Evolutionary conservation across 805 yeast genomes (phyloP), one percentile per base, ranked within the genome.

Genomic region (Cyberlindnera amylophila): DNA sequence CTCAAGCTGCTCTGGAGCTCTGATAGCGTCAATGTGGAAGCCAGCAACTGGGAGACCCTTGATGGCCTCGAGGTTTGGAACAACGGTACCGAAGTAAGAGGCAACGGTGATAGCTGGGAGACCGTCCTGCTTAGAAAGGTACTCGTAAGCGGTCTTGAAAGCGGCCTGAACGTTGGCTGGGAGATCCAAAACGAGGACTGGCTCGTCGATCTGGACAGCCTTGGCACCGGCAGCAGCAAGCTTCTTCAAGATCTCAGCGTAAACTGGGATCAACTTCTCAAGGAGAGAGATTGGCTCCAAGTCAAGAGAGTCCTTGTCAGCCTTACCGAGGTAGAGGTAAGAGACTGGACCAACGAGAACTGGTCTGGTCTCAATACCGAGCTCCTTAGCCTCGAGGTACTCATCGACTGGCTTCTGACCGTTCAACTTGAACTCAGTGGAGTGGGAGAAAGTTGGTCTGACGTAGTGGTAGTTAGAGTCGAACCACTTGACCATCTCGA

Each of bases 401-500:
- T 93, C 97, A 63, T 83, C 96, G 61, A 93, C 93, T 63, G 99
- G 98, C 79, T 93, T 93, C 62, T 82, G 75, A 64, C 96, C 95
- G 71, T 84, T 88, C 70, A 93, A 85, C 78, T 93, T 90, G 86
- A 93, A 93, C 64, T 82, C 82, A 53, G 97, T 91, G 58, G 88
- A 78, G 78, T 89, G 82, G 44, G 96, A 86, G 79, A 93, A 90
- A 57, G 99, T 93, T 71, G 99, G 99, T 79, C 99, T 87, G 64
- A 93, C 98, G 71, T 93, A 93, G 74, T 93, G 99, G 87, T 93
- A 93, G 88, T 93, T 93, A 54, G 97, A 86, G 74, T 93, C 99
- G 62, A 93, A 93, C 99, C 99, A 93, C 79, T 93, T 93, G 60
- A 93, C 99, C 99, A 93, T 93, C 81, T 93, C 96, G 67, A 88